phyloP scores from a whole-genome alignment of 2,329 filamentous ascomycete genomes.

The Metarhizium robertsii region DNA sequence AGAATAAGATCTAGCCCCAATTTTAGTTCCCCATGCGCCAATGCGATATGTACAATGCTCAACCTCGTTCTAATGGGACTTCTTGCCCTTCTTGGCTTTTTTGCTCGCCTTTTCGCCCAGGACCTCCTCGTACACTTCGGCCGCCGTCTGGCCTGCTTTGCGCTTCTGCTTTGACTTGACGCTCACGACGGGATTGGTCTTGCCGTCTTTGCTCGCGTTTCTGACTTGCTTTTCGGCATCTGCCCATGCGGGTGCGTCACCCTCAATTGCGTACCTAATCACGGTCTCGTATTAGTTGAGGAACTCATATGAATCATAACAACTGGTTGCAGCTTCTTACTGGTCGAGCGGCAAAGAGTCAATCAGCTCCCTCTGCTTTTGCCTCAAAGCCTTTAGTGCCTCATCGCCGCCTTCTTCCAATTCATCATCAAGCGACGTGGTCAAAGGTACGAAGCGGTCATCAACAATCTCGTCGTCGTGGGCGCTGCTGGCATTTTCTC shows the following conservation, averaged over 20 bases:
- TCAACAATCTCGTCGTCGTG: conserved; percentile 61
- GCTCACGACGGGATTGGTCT: conserved; percentile 59
- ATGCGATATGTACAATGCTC: not conserved
- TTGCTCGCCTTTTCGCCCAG: conserved; percentile 50
- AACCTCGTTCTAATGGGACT: conserved; percentile 15
- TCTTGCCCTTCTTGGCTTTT: conserved; percentile 38
- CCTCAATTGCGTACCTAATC: conserved; percentile 55
- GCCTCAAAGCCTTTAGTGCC: conserved; percentile 58
- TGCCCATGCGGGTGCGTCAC: conserved; percentile 51
- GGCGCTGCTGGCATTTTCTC: conserved; percentile 50
- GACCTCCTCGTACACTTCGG: conserved; percentile 53
- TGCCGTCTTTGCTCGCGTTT: conserved; percentile 43
- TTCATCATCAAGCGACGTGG: conserved; percentile 67
- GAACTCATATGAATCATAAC: not conserved
- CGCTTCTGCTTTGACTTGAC: conserved; percentile 77
- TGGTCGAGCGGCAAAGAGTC: conserved; percentile 83
- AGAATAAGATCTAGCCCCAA: not conserved
- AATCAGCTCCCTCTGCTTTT: conserved; percentile 80
- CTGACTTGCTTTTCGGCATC: conserved; percentile 69
- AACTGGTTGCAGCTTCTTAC: conserved; percentile 13
- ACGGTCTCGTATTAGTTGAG: conserved; percentile 3
- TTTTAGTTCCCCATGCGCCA: not conserved
- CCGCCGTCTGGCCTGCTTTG: conserved; percentile 54
- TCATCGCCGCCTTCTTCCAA: conserved; percentile 76
- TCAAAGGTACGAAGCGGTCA: conserved; percentile 60